phyloP scores from a whole-genome alignment of 2,329 filamentous ascomycete species.

The Aspergillus sp. region DNA sequence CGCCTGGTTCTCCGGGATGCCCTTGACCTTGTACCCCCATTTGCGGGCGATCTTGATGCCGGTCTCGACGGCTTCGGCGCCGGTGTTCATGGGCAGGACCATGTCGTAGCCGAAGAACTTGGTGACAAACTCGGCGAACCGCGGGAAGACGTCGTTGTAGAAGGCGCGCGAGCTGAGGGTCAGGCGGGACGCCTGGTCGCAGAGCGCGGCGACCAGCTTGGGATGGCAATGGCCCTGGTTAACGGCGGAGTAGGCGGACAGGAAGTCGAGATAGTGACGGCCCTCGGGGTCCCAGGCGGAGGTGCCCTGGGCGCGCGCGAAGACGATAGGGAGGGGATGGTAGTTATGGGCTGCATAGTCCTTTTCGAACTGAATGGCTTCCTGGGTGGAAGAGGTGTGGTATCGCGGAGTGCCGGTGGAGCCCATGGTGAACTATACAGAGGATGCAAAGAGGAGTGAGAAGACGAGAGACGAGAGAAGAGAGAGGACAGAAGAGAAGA shows the following conservation, averaged over 20 bases:
- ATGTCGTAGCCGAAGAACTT: slow-evolving; percentile 90
- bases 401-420: slow-evolving; percentile 40
- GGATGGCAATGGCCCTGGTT: slow-evolving; percentile 98
- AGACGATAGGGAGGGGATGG: slow-evolving; percentile 91
- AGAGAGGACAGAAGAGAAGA: slow-evolving; percentile 2
- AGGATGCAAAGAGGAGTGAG: slow-evolving; percentile 3
- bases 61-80: slow-evolving; percentile 91
- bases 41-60: slow-evolving; percentile 93
- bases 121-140: slow-evolving; percentile 87
- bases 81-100: slow-evolving; percentile 97
- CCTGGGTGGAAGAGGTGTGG: slow-evolving; percentile 69
- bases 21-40: slow-evolving; percentile 96
- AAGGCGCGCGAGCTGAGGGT: slow-evolving; percentile 92
- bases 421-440: slow-evolving; percentile 15
- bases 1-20: slow-evolving; percentile 73
- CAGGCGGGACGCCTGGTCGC: slow-evolving; percentile 78
- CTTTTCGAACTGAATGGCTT: slow-evolving; percentile 72
- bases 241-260: slow-evolving; percentile 94
- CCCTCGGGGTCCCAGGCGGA: slow-evolving; percentile 97
- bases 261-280: slow-evolving; percentile 90
- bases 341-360: slow-evolving; percentile 95
- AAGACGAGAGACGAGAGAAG: slow-evolving; percentile 11
- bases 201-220: slow-evolving; percentile 81
- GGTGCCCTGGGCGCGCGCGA: slow-evolving; percentile 72
- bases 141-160: slow-evolving; percentile 96